Base-by-base conservation (phyloP, 192 early-diverging fungal genomes). In the Pecoramyces ruminantium region DNA sequence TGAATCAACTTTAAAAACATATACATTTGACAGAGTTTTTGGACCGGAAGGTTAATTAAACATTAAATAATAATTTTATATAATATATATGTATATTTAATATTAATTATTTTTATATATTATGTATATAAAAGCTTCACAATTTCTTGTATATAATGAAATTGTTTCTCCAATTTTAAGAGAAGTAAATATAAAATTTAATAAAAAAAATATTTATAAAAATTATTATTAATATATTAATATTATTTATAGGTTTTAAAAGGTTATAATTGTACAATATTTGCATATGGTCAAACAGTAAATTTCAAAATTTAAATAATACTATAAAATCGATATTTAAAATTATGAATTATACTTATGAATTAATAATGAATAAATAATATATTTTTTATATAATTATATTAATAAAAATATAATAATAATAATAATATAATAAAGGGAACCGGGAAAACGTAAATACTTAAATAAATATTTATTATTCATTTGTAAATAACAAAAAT, bases 11-110 rank as follows among this genome's bases (percentile, higher is more conserved):
- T 86, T 87, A 29, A 93, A 93, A 77, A 91, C 91, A 17, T 98
- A 94, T 83, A 92, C 86, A 51, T 99, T 96, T 86, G 97, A 99
- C 85, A 92, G 90, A 77, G 96, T 96, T 25, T 99, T 96, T 86
- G 93, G 91, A 29, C 87, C 90, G 18, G 86, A 91, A 27, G 30
- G 81, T 81, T 34, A 4, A 30, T 27, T 15, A 4, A 16, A 30
- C 78, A n/a, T 6, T 29, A 8, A 27, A 28, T 29, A 3, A n/a
- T n/a, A n/a, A n/a, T n/a, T n/a, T n/a, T n/a, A n/a, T n/a, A n/a
- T n/a, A n/a, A n/a, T n/a, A n/a, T n/a, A n/a, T n/a, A n/a, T n/a
- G n/a, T n/a, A n/a, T n/a, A n/a, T n/a, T n/a, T n/a, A n/a, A n/a
- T n/a, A n/a, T n/a, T n/a, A n/a, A n/a, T n/a, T n/a, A n/a, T n/a